Conservation (phyloP, 176 grass and related monocot genomes). For the Coix lacrymajobi region DNA sequence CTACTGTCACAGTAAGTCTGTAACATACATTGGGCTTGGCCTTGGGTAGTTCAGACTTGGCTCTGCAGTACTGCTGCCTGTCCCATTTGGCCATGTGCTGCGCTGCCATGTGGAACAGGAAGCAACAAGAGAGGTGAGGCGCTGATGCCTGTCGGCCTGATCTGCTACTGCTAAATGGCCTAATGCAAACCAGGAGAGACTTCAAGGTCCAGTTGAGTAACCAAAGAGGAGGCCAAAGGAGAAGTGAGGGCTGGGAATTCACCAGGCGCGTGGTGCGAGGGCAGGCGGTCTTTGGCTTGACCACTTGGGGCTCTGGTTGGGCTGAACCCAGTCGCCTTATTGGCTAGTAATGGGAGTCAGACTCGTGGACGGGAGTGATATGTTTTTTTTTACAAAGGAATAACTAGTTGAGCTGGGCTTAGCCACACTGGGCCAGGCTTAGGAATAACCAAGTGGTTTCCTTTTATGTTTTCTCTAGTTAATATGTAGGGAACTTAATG, state of each 20-base stretch:
- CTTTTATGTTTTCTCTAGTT: too few species aligned
- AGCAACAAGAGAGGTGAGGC: not conserved
- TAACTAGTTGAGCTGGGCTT: not conserved
- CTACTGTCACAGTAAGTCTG: not conserved
- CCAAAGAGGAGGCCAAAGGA: not conserved
- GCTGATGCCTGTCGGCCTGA: not conserved
- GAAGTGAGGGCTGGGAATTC: not conserved
- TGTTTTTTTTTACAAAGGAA: too few species aligned
- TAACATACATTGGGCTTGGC: not conserved
- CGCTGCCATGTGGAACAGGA: not conserved
- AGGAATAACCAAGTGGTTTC: too few species aligned
- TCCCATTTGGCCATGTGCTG: not conserved
- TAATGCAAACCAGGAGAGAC: not conserved
- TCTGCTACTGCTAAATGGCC: not conserved
- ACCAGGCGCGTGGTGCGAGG: not conserved
- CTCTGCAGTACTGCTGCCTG: not conserved
- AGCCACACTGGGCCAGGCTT: too few species aligned
- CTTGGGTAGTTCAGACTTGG: not conserved
- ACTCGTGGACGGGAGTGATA: too few species aligned
- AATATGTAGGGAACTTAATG: not conserved
- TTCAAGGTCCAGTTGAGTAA: not conserved
- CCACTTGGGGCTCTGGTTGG: not conserved
- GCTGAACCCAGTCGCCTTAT: not conserved
- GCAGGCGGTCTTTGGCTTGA: not conserved
- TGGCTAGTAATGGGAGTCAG: not conserved